Conservation (phyloP, 2,329 filamentous ascomycete genomes). For the Neocucurbitaria cava region DNA sequence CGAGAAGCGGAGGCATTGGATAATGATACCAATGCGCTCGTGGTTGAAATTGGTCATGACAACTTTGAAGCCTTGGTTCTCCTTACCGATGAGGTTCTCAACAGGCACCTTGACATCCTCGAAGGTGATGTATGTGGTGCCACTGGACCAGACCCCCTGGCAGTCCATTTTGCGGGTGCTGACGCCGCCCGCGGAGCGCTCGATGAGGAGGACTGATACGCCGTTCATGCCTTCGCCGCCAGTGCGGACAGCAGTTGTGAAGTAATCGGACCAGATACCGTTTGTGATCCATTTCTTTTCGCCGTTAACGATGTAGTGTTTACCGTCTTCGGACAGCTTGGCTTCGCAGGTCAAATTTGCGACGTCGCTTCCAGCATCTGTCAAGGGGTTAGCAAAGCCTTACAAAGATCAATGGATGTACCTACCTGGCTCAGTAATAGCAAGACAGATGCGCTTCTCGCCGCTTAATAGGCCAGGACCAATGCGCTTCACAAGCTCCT, state of each 20-base stretch:
- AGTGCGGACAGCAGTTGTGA: conserved; percentile 72
- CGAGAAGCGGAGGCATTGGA: conserved; percentile 93
- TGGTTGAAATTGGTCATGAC: conserved; percentile 99
- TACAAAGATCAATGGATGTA: no score
- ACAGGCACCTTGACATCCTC: conserved; percentile 99
- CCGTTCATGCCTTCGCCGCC: conserved; percentile 91
- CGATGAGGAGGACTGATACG: conserved; percentile 87
- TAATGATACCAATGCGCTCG: conserved; percentile 98
- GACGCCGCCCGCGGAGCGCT: conserved; percentile 83
- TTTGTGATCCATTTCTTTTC: conserved; percentile 99
- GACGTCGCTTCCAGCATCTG: conserved; percentile 90
- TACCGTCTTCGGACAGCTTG: conserved; percentile 91
- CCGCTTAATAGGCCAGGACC: conserved; percentile 86
- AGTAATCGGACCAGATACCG: conserved; percentile 95
- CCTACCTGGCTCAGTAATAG: conserved; percentile 81
- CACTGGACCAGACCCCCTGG: conserved; percentile 93
- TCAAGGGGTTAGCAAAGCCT: conserved; percentile 10
- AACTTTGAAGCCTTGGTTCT: conserved; percentile 97
- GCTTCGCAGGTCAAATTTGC: conserved; percentile 96
- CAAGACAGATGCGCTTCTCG: conserved; percentile 96
- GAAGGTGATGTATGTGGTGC: conserved; percentile 97
- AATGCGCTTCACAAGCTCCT: conserved; percentile 83
- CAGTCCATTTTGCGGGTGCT: conserved; percentile 89
- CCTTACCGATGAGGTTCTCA: conserved; percentile 97
- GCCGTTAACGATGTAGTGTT: conserved; percentile 99